Conservation (phyloP, 345 rosid genomes). For the Brassica incana region DNA sequence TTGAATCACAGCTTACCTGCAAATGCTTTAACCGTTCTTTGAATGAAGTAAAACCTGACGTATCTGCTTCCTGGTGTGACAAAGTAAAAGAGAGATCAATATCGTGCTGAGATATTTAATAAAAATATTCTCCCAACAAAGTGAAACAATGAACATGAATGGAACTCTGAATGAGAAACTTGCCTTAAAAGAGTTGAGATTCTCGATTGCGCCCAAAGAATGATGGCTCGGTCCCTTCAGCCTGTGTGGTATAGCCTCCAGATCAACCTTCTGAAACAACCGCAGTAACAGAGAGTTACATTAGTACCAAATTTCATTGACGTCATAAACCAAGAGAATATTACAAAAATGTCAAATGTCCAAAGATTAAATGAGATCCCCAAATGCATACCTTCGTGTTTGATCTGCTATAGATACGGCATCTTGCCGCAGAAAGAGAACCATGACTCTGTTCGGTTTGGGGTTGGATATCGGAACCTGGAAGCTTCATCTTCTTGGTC, state of each 20-base stretch:
- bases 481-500: constrained; percentile 53
- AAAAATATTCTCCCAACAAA: background rate
- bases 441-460: constrained; percentile 46
- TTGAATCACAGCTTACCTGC: constrained; percentile 51
- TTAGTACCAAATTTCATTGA: constrained; percentile 10
- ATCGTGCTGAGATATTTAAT: constrained; percentile 15
- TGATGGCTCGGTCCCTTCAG: constrained; percentile 70
- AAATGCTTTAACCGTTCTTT: constrained; percentile 74
- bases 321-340: background rate
- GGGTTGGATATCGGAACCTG: constrained; percentile 41
- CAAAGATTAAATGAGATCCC: constrained; percentile 4
- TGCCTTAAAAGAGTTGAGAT: constrained; percentile 55
- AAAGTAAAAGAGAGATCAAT: constrained; percentile 5
- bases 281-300: constrained; percentile 20
- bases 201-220: constrained; percentile 51
- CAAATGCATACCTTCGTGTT: constrained; percentile 54
- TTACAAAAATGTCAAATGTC: background rate
- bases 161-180: constrained; percentile 30
- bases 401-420: constrained; percentile 60
- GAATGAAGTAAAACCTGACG: constrained; percentile 60
- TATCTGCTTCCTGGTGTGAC: constrained; percentile 56
- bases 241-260: constrained; percentile 57
- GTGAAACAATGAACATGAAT: constrained; percentile 4
- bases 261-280: constrained; percentile 52
- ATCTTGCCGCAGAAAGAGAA: constrained; percentile 71